These are phyloP conservation scores for Hericium alpestre DNA, from an alignment of 768 basidiomycete species.

Conservation along the genomic window DNA sequence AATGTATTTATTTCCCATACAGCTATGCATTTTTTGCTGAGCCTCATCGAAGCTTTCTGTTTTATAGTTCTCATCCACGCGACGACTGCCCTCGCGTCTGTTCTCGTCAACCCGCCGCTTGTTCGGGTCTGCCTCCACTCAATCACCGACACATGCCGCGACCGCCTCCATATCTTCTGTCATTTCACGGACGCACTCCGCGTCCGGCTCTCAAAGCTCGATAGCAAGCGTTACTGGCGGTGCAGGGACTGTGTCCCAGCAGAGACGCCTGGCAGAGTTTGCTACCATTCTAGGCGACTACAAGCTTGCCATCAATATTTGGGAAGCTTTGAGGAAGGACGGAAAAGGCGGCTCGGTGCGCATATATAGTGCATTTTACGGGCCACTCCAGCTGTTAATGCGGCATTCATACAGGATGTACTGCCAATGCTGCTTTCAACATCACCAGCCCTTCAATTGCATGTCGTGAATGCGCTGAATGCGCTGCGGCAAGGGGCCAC, in stretches of 20 bases:
- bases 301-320: slow-evolving; percentile 70
- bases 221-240: slow-evolving; percentile 16
- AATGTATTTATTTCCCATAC: slow-evolving; percentile 29
- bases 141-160: slow-evolving; percentile 27
- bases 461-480: slow-evolving; percentile 53
- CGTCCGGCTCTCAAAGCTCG: slow-evolving; percentile 23
- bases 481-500: slow-evolving; percentile 30
- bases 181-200: slow-evolving; percentile 13
- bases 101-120: slow-evolving; percentile 79
- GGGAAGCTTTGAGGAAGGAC: slow-evolving; percentile 84
- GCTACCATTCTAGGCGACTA: slow-evolving; percentile 86
- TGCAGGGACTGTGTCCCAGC: slow-evolving; percentile 41
- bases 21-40: too few relatives aligned
- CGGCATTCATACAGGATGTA: slow-evolving; percentile 50
- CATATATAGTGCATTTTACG: slow-evolving; percentile 9
- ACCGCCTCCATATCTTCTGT: slow-evolving; percentile 27
- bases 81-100: slow-evolving; percentile 72
- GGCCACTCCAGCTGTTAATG: background rate
- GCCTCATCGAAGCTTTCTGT: background rate
- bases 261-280: slow-evolving; percentile 90
- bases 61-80: slow-evolving; percentile 55
- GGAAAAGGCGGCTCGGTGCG: slow-evolving; percentile 78
- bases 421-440: slow-evolving; percentile 64
- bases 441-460: slow-evolving; percentile 46
- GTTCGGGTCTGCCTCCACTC: slow-evolving; percentile 54